Evolutionary conservation across 441 rosid species (phyloP).

Genomic region (Dalechampia spathulata): DNA sequence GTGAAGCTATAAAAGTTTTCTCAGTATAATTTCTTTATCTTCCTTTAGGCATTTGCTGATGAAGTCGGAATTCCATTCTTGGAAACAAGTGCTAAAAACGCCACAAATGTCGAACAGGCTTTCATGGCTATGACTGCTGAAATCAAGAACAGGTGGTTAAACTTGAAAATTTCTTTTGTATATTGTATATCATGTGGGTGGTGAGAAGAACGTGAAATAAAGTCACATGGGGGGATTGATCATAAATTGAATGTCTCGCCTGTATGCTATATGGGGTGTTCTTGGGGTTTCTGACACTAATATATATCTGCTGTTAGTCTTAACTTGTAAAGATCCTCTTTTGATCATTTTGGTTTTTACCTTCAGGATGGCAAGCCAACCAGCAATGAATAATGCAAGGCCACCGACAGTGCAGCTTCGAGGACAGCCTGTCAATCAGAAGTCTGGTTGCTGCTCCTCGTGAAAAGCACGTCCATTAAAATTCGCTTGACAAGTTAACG

Average conservation of each 20-base stretch:
- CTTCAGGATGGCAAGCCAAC: conserved; percentile 89
- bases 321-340: neutral
- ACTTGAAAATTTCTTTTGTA: neutral
- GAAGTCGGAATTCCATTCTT: conserved; percentile 76
- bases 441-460: conserved; percentile 85
- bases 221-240: too few relatives aligned
- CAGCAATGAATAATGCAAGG: conserved; percentile 65
- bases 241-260: too few relatives aligned
- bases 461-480: conserved; percentile 16
- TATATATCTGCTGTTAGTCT: neutral
- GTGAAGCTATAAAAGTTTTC: neutral
- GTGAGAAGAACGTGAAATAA: too few relatives aligned
- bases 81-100: conserved; percentile 71
- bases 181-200: too few relatives aligned
- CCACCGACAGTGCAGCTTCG: conserved; percentile 84
- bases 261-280: neutral
- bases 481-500: conserved; percentile 13
- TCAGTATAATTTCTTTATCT: neutral
- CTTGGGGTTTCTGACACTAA: neutral
- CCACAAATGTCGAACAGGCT: conserved; percentile 73
- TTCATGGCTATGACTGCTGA: conserved; percentile 82
- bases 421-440: conserved; percentile 89
- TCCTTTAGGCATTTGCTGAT: conserved; percentile 67
- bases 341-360: neutral
- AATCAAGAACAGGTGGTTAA: conserved; percentile 73